A percentile compares a stretch with the other conserved stretches of the same genome.
phyloP scores from a whole-genome alignment of 2,329 filamentous ascomycete species.

The Colletotrichum sp. region DNA sequence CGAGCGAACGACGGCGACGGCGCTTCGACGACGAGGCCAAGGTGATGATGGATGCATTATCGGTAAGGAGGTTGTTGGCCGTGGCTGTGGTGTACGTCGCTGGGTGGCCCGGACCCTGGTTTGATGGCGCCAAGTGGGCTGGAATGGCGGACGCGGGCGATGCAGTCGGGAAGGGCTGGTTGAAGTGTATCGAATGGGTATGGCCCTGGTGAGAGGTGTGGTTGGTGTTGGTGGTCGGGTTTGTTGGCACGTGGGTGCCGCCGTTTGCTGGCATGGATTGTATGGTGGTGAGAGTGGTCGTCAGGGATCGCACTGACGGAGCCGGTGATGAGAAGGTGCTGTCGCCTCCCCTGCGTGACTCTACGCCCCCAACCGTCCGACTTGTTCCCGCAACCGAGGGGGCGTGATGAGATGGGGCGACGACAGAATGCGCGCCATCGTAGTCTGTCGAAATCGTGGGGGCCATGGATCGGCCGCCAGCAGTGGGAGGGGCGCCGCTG shows the following conservation, averaged over 20 bases:
- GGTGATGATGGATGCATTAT: constrained; percentile 86
- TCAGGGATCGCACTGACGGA: constrained; percentile 79
- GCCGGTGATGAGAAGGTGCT: constrained; percentile 85
- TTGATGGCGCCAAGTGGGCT: constrained; percentile 64
- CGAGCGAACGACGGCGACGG: constrained; percentile 77
- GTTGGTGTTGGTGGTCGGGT: constrained; percentile 43
- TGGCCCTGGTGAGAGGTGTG: constrained; percentile 32
- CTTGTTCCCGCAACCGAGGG: constrained; percentile 76
- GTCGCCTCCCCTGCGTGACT: constrained; percentile 72
- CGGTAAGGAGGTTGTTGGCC: constrained; percentile 81
- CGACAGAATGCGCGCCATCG: constrained; percentile 76
- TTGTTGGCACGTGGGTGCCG: constrained; percentile 21
- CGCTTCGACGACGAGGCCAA: constrained; percentile 84
- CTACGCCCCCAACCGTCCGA: constrained; percentile 69
- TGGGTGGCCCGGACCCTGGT: constrained; percentile 56
- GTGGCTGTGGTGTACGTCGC: constrained; percentile 80
- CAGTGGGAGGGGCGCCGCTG: constrained; percentile 60
- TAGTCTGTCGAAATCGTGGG: constrained; percentile 85
- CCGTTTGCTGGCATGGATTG: constrained; percentile 63
- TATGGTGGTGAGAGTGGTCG: constrained; percentile 85
- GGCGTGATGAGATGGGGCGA: constrained; percentile 74
- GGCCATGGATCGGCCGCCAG: constrained; percentile 74
- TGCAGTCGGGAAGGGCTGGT: constrained; percentile 67
- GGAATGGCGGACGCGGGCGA: constrained; percentile 77
- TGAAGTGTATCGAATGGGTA: constrained; percentile 64